Conservation (phyloP, 2,329 filamentous ascomycete species). For the Pestalotiopsis sp. region DNA sequence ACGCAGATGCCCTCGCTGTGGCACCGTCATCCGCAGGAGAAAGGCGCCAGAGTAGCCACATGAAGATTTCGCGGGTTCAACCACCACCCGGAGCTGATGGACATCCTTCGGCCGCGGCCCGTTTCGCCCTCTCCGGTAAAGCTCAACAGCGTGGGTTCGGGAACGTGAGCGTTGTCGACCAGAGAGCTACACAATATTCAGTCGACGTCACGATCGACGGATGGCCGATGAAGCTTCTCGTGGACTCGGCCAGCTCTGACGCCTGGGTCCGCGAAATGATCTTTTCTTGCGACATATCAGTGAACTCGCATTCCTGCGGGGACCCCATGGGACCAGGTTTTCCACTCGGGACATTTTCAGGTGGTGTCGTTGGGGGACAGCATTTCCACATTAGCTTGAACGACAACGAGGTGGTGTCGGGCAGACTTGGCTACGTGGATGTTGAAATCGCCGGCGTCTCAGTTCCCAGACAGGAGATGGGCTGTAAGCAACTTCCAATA, state of each 20-base stretch:
- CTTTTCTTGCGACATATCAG: slow-evolving; percentile 42
- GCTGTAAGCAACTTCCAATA: slow-evolving; percentile 16
- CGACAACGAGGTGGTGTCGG: slow-evolving; percentile 50
- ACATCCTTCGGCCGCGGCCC: background rate
- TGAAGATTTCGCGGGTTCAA: slow-evolving; percentile 3
- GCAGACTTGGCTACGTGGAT: slow-evolving; percentile 48
- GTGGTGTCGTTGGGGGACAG: slow-evolving; percentile 38
- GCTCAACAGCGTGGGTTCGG: slow-evolving; percentile 20
- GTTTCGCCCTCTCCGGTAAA: background rate
- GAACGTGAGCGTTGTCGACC: slow-evolving; percentile 34
- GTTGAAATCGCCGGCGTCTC: slow-evolving; percentile 46
- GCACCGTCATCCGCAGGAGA: background rate
- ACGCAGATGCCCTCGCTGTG: background rate
- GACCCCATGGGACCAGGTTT: too few species aligned
- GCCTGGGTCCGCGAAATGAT: slow-evolving; percentile 47
- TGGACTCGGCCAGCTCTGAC: slow-evolving; percentile 55
- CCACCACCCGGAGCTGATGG: background rate
- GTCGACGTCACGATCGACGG: slow-evolving; percentile 28
- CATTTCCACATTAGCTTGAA: slow-evolving; percentile 50
- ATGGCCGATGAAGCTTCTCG: slow-evolving; percentile 32
- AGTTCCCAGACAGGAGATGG: slow-evolving; percentile 48
- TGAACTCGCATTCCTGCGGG: too few species aligned
- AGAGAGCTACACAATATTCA: slow-evolving; percentile 33
- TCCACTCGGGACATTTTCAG: slow-evolving; percentile 31
- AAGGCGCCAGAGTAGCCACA: slow-evolving; percentile 15